Conservation (phyloP, 495 filamentous ascomycete species). For the Annulohypoxylon bovei region DNA sequence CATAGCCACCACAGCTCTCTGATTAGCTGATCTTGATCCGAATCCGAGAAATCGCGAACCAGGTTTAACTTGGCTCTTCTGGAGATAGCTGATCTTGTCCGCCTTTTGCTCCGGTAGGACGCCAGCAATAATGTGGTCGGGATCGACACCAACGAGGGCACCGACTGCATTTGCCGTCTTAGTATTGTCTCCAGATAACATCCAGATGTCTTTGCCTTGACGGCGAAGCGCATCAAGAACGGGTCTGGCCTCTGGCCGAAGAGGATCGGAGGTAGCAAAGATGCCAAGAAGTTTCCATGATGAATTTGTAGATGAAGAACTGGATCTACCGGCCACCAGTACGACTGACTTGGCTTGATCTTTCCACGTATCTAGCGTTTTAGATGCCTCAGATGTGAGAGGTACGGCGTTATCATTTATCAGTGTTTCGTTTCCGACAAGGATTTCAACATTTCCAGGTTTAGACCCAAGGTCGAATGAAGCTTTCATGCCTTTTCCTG, state of each 20-base stretch:
- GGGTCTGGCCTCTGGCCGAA: background rate
- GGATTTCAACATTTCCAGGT: background rate
- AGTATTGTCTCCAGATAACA: slow-evolving; percentile 5
- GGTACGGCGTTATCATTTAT: background rate
- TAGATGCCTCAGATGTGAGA: background rate
- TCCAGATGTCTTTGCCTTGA: slow-evolving; percentile 14
- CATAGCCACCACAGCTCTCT: slow-evolving; percentile 5
- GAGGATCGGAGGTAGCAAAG: slow-evolving; percentile 5
- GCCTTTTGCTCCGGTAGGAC: slow-evolving; percentile 1
- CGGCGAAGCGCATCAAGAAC: slow-evolving; percentile 2
- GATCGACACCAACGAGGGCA: slow-evolving; percentile 4
- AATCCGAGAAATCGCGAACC: background rate
- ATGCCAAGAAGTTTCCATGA: slow-evolving; percentile 6
- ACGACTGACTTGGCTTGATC: slow-evolving; percentile 6
- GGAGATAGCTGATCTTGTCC: slow-evolving; percentile 10
- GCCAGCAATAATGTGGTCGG: slow-evolving; percentile 4
- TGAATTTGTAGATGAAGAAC: background rate
- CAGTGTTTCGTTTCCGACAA: slow-evolving; percentile 3
- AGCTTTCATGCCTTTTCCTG: slow-evolving; percentile 7
- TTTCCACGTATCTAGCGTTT: slow-evolving; percentile 2
- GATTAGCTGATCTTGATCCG: background rate
- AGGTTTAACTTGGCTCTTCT: background rate
- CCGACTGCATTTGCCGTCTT: slow-evolving; percentile 9
- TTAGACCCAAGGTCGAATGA: background rate
- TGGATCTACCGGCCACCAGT: background rate